Percentiles rank a stretch among this genome's conserved stretches.
These are phyloP conservation scores for Daldinia decipiens DNA, from an alignment of 495 filamentous ascomycete species.

Conservation along the genomic window DNA sequence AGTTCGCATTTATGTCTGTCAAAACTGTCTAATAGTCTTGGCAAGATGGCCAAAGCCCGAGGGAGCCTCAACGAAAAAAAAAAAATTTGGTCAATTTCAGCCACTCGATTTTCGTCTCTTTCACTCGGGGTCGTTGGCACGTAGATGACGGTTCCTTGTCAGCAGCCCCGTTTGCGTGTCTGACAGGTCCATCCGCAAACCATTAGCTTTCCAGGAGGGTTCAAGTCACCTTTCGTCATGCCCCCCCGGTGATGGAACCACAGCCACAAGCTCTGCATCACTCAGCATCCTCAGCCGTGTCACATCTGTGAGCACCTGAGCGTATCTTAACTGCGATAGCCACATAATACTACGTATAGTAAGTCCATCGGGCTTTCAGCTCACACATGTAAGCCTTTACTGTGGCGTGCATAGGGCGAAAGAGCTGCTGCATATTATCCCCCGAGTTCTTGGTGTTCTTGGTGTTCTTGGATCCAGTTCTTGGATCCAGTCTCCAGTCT, in stretches of 20 bases:
- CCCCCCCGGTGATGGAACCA: slow-evolving; percentile 20
- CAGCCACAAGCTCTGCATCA: slow-evolving; percentile 33
- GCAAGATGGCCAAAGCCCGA: slow-evolving; percentile 6
- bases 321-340: neutral
- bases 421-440: neutral
- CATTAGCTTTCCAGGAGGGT: slow-evolving; percentile 8
- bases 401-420: slow-evolving; percentile 25
- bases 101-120: slow-evolving; percentile 18
- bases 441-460: slow-evolving; percentile 12
- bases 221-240: slow-evolving; percentile 32
- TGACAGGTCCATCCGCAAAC: slow-evolving; percentile 11
- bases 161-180: slow-evolving; percentile 11
- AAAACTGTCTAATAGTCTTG: slow-evolving; percentile 15
- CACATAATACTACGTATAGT: slow-evolving; percentile 12
- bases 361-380: slow-evolving; percentile 17
- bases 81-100: slow-evolving; percentile 6
- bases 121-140: slow-evolving; percentile 20
- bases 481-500: slow-evolving; percentile 18
- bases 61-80: neutral
- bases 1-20: neutral
- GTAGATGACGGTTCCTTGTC: slow-evolving; percentile 32
- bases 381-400: slow-evolving; percentile 19
- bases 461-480: neutral
- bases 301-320: neutral
- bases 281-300: slow-evolving; percentile 31